Conservation (phyloP, 1,139 yeast species). For the Geotrichum aggregatum region DNA sequence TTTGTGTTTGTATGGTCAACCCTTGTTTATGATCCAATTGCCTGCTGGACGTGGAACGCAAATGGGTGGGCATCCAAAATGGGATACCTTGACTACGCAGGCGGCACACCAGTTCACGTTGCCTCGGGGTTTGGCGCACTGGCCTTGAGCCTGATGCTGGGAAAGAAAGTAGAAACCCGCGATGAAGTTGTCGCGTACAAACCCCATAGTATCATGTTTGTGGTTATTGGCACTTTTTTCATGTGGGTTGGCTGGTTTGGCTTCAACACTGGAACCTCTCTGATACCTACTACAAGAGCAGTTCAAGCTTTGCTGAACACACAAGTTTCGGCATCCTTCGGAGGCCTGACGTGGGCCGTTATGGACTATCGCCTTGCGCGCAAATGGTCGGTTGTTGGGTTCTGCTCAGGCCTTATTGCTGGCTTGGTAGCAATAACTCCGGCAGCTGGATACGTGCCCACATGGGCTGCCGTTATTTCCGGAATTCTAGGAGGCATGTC, state of each 20-base stretch:
- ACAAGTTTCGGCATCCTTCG: conserved; percentile 35
- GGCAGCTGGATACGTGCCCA: conserved; percentile 40
- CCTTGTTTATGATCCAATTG: conserved; percentile 56
- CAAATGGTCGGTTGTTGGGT: conserved; percentile 39
- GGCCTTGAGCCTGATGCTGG: conserved; percentile 57
- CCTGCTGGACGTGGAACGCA: conserved; percentile 62
- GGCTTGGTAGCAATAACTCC: conserved; percentile 43
- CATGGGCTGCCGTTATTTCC: conserved; percentile 38
- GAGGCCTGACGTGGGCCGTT: conserved; percentile 37
- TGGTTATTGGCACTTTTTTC: conserved; percentile 55
- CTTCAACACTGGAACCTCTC: conserved; percentile 79
- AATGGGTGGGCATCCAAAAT: conserved; percentile 52
- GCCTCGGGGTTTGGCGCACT: conserved; percentile 58
- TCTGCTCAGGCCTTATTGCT: conserved; percentile 41
- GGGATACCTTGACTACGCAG: conserved; percentile 60
- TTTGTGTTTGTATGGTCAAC: conserved; percentile 54
- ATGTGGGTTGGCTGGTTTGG: conserved; percentile 81
- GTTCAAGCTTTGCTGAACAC: conserved; percentile 41
- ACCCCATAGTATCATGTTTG: conserved; percentile 35
- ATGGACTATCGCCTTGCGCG: conserved; percentile 33
- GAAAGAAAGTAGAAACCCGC: conserved; percentile 34
- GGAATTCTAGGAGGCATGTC: conserved; percentile 38
- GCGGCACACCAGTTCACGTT: conserved; percentile 59
- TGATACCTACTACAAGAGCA: conserved; percentile 50
- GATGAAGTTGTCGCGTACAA: conserved; percentile 27